A percentile compares a stretch with the other conserved stretches of the same genome.
phyloP scores from a whole-genome alignment of 495 filamentous ascomycete species.

The Podospora pseudoanserina region DNA sequence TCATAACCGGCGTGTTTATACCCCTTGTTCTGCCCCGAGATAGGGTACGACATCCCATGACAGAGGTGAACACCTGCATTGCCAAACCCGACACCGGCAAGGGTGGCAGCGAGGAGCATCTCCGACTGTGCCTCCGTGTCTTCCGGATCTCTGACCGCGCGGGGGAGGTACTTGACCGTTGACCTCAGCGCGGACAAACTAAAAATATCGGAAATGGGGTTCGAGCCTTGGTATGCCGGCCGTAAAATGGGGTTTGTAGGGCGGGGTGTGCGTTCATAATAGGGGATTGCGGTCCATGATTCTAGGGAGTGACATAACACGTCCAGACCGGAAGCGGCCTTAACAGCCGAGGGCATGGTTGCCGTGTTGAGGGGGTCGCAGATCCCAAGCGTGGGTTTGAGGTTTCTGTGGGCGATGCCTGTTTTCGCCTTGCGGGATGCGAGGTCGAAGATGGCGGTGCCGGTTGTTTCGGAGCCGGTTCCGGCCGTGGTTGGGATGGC shows the following conservation, averaged over 20 bases:
- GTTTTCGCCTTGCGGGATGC: constrained; percentile 87
- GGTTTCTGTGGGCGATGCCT: constrained; percentile 87
- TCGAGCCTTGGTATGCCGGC: constrained; percentile 94
- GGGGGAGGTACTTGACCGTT: constrained; percentile 86
- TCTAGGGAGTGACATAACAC: constrained; percentile 93
- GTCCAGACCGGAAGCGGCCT: constrained; percentile 83
- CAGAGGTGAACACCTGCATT: constrained; percentile 97
- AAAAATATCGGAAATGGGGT: constrained; percentile 96
- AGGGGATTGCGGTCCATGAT: constrained; percentile 95
- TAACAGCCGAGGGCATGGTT: constrained; percentile 91
- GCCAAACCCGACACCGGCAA: constrained; percentile 94
- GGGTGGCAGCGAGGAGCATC: constrained; percentile 91
- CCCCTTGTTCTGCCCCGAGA: constrained; percentile 78
- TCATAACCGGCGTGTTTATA: constrained; percentile 85
- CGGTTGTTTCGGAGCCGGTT: constrained; percentile 93
- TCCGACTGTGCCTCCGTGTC: constrained; percentile 86
- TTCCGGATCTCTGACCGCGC: constrained; percentile 79
- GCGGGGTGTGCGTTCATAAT: constrained; percentile 74
- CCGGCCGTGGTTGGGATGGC: constrained; percentile 95
- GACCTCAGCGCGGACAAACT: constrained; percentile 73
- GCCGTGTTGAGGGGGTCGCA: constrained; percentile 93
- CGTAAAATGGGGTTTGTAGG: constrained; percentile 86
- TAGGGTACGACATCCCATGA: constrained; percentile 96
- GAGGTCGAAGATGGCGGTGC: constrained; percentile 96
- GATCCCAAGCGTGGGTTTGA: constrained; percentile 93